These are phyloP conservation scores for Teratosphaeria viscida DNA, from an alignment of 2,329 filamentous ascomycete species.

Conservation along the genomic window DNA sequence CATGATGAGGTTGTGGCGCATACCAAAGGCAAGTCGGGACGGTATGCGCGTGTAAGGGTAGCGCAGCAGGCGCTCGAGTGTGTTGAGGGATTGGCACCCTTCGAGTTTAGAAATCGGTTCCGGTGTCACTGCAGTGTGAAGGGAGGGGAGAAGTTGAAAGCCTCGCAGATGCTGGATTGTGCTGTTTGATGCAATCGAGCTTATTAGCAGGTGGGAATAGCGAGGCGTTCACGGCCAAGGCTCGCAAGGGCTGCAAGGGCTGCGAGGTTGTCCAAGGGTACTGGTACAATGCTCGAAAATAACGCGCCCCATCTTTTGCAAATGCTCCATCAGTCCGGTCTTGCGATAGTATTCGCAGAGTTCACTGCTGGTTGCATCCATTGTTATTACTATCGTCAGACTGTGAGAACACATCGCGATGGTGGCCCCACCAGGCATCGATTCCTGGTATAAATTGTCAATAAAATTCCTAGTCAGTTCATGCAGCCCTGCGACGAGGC, in stretches of 20 bases:
- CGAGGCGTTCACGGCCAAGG: neutral
- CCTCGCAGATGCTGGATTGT: neutral
- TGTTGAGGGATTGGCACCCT: conserved; percentile 40
- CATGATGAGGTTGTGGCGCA: conserved; percentile 60
- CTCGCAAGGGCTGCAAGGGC: neutral
- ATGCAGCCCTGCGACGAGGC: too few relatives aligned
- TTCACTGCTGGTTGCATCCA: too few relatives aligned
- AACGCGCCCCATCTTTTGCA: too few relatives aligned
- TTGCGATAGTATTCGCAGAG: too few relatives aligned
- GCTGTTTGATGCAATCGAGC: neutral
- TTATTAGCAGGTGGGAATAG: neutral
- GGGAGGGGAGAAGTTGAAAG: neutral
- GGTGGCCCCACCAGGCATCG: too few relatives aligned
- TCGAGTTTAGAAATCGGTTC: conserved; percentile 51
- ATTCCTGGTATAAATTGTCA: too few relatives aligned
- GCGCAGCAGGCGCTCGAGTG: conserved; percentile 48
- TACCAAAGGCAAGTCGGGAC: conserved; percentile 48
- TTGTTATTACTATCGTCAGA: too few relatives aligned
- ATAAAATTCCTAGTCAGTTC: too few relatives aligned
- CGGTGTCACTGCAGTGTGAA: conserved; percentile 50
- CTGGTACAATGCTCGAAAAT: neutral
- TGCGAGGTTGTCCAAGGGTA: neutral
- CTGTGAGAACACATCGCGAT: too few relatives aligned
- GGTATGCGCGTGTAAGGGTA: conserved; percentile 62
- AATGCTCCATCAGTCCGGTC: too few relatives aligned